phyloP scores from a whole-genome alignment of 1,284 basidiomycete genomes.

The Pyrrhoderma lamaoense region DNA sequence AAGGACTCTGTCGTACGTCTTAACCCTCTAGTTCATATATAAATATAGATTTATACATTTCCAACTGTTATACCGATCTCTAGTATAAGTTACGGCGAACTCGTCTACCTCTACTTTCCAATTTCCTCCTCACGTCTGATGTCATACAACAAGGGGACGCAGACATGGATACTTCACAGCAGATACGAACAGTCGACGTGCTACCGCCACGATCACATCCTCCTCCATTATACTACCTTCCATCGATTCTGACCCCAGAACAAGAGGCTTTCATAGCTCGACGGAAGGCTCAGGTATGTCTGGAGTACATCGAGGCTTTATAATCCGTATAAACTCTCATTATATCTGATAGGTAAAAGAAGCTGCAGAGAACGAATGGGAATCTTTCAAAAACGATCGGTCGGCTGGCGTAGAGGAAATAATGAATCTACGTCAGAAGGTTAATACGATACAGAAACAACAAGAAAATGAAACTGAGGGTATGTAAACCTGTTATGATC shows the following conservation, averaged over 20 bases:
- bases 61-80: neutral
- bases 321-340: neutral
- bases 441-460: slow-evolving; percentile 35
- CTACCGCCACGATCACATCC: slow-evolving; percentile 53
- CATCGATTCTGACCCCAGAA: slow-evolving; percentile 55
- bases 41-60: neutral
- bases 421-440: slow-evolving; percentile 49
- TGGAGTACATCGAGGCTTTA: too few relatives aligned
- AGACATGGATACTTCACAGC: slow-evolving; percentile 13
- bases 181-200: slow-evolving; percentile 2
- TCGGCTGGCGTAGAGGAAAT: slow-evolving; percentile 54
- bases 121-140: slow-evolving; percentile 72
- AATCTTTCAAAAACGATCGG: slow-evolving; percentile 53
- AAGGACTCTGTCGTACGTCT: slow-evolving; percentile 70
- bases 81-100: slow-evolving; percentile 66
- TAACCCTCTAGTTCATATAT: too few relatives aligned
- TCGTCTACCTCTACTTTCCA: slow-evolving; percentile 61
- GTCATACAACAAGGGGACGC: slow-evolving; percentile 34
- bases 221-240: slow-evolving; percentile 70
- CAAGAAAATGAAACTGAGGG: slow-evolving; percentile 25
- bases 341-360: slow-evolving; percentile 51
- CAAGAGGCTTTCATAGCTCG: slow-evolving; percentile 61
- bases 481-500: neutral
- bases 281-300: slow-evolving; percentile 53
- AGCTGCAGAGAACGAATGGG: slow-evolving; percentile 63